Evolutionary conservation across 345 rosid genomes (phyloP).

Genomic region (Populus deltoides): DNA sequence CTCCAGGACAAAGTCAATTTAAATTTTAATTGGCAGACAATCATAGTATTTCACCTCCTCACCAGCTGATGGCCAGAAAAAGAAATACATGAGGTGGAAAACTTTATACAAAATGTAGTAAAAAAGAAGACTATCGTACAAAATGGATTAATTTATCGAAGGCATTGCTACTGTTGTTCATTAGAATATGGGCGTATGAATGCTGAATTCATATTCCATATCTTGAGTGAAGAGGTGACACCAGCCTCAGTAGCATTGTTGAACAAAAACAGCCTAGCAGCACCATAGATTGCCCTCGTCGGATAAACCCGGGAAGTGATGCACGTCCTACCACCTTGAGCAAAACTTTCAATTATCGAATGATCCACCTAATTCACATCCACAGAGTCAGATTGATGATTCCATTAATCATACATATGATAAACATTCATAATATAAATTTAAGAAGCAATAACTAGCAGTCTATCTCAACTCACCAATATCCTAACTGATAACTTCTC

Average conservation of each 20-base stretch:
- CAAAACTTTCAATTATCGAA: slow-evolving; percentile 74
- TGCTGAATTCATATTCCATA: slow-evolving; percentile 75
- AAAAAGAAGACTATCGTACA: not conserved
- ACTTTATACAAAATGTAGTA: not conserved
- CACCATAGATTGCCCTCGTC: slow-evolving; percentile 68
- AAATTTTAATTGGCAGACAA: too few species aligned
- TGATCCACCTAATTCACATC: slow-evolving; percentile 56
- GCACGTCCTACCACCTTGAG: slow-evolving; percentile 72
- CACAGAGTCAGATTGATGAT: not conserved
- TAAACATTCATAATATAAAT: not conserved
- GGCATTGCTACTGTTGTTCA: not conserved
- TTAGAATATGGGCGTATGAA: slow-evolving; percentile 47
- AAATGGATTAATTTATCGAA: not conserved
- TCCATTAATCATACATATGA: not conserved
- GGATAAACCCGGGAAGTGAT: slow-evolving; percentile 73
- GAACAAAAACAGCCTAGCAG: slow-evolving; percentile 62
- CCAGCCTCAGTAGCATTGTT: slow-evolving; percentile 60
- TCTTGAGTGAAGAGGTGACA: slow-evolving; percentile 49
- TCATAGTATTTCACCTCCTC: too few species aligned
- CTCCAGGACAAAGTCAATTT: too few species aligned
- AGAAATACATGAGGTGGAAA: not conserved
- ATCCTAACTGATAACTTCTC: slow-evolving; percentile 68
- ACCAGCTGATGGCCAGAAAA: too few species aligned
- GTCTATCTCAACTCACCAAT: slow-evolving; percentile 43
- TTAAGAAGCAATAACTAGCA: not conserved